These are phyloP conservation scores for Vickermania ingenoplastis DNA, from an alignment of 208 protist genomes.

Conservation along the genomic window DNA sequence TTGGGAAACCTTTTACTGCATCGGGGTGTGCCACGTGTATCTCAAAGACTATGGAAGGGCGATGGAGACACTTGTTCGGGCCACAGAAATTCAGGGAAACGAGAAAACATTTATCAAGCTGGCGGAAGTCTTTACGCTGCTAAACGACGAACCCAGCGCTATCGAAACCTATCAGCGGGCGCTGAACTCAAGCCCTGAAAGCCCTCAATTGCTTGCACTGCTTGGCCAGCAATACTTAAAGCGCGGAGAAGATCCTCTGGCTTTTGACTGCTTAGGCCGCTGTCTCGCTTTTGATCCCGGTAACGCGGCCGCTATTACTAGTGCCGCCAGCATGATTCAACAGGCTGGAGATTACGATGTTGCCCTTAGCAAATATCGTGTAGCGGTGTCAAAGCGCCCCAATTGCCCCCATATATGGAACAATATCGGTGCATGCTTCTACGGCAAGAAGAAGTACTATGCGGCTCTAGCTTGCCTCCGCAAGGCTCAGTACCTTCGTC, in stretches of 20 bases:
- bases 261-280: conserved; percentile 88
- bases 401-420: conserved; percentile 95
- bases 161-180: conserved; percentile 78
- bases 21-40: conserved; percentile 87
- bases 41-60: conserved; percentile 62
- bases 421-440: conserved; percentile 97
- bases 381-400: conserved; percentile 77
- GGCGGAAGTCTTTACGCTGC: conserved; percentile 64
- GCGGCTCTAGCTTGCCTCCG: conserved; percentile 93
- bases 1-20: conserved; percentile 90
- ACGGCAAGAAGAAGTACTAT: conserved; percentile 88
- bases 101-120: conserved; percentile 90
- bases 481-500: conserved; percentile 85
- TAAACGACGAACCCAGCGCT: conserved; percentile 52
- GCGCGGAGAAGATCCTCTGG: conserved; percentile 55
- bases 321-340: conserved; percentile 92
- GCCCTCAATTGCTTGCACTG: conserved; percentile 87
- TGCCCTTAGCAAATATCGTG: conserved; percentile 93
- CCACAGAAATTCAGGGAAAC: conserved; percentile 81
- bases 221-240: conserved; percentile 90
- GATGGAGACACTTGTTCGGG: conserved; percentile 69
- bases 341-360: conserved; percentile 93
- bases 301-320: conserved; percentile 88
- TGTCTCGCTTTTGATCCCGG: conserved; percentile 86
- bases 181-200: conserved; percentile 83